These are phyloP conservation scores for Comarum palustre DNA, from an alignment of 306 rosid species.

Conservation along the genomic window DNA sequence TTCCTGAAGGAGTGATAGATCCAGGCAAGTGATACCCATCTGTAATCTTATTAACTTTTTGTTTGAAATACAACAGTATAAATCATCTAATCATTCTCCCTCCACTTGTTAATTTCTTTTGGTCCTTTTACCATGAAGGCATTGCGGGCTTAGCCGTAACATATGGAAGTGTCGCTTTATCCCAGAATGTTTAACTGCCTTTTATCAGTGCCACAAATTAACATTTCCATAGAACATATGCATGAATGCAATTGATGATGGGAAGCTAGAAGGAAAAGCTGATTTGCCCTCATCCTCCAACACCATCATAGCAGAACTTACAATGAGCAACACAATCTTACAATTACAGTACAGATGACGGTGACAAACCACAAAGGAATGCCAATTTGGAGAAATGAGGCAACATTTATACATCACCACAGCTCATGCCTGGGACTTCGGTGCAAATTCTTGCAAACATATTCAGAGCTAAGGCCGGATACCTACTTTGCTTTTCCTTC, in stretches of 20 bases:
- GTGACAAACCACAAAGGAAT: background rate
- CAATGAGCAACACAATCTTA: background rate
- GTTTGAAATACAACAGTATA: background rate
- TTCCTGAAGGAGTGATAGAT: conserved; percentile 54
- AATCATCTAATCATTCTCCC: background rate
- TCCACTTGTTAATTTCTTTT: background rate
- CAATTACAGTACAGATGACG: background rate
- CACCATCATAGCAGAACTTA: background rate
- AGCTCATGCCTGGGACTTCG: background rate
- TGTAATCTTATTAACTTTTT: background rate
- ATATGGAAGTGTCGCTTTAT: conserved; percentile 47
- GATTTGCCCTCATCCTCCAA: background rate
- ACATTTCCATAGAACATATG: background rate
- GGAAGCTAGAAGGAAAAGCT: background rate
- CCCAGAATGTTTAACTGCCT: background rate
- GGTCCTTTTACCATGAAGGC: conserved; percentile 35
- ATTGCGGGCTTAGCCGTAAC: conserved; percentile 86
- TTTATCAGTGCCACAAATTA: background rate
- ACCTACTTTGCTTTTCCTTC: background rate
- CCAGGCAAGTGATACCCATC: conserved; percentile 41
- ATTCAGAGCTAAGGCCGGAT: background rate
- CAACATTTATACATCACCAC: background rate
- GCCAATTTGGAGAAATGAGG: background rate
- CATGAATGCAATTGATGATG: background rate
- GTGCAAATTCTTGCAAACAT: conserved; percentile 3